These are phyloP conservation scores for Penicillium longicatenatum DNA, from an alignment of 495 filamentous ascomycete species.

Conservation along the genomic window DNA sequence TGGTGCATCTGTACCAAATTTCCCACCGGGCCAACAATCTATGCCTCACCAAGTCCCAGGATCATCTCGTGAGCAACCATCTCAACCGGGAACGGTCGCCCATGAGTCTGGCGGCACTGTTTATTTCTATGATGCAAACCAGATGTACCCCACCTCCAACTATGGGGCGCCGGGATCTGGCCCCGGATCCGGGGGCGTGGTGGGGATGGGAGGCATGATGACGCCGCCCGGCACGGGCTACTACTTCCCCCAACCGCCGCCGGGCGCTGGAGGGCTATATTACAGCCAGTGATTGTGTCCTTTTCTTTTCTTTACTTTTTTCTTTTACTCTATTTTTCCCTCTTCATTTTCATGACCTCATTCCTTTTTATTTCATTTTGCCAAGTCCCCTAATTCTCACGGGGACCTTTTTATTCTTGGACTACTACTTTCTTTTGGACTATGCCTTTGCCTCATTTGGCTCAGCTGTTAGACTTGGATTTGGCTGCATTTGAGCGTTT, in stretches of 20 bases:
- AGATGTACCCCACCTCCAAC: constrained; percentile 58
- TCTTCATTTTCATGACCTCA: constrained; percentile 14
- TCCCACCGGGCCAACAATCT: constrained; percentile 49
- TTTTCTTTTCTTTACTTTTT: constrained; percentile 10
- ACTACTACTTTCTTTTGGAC: constrained; percentile 13
- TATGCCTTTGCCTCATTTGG: constrained; percentile 12
- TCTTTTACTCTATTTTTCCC: constrained; percentile 10
- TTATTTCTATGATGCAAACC: constrained; percentile 84
- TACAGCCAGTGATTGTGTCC: constrained; percentile 60
- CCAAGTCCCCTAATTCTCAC: constrained; percentile 8
- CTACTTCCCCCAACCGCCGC: constrained; percentile 66
- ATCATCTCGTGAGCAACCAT: constrained; percentile 45
- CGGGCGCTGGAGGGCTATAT: constrained; percentile 46
- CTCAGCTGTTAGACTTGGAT: constrained; percentile 28
- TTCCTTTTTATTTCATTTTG: not conserved
- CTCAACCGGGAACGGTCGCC: constrained; percentile 71
- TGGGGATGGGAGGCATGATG: constrained; percentile 81
- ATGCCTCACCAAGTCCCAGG: constrained; percentile 48
- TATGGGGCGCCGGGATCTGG: constrained; percentile 50
- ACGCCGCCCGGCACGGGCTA: constrained; percentile 69
- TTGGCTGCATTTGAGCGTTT: constrained; percentile 48
- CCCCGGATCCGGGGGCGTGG: constrained; percentile 55
- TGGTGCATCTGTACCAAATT: constrained; percentile 56
- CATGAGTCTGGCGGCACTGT: constrained; percentile 95
- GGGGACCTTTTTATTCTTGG: constrained; percentile 9